A percentile compares a stretch with the other conserved stretches of the same genome.
phyloP scores from a whole-genome alignment of 169 alveolate species.

The Perkinsus olseni region DNA sequence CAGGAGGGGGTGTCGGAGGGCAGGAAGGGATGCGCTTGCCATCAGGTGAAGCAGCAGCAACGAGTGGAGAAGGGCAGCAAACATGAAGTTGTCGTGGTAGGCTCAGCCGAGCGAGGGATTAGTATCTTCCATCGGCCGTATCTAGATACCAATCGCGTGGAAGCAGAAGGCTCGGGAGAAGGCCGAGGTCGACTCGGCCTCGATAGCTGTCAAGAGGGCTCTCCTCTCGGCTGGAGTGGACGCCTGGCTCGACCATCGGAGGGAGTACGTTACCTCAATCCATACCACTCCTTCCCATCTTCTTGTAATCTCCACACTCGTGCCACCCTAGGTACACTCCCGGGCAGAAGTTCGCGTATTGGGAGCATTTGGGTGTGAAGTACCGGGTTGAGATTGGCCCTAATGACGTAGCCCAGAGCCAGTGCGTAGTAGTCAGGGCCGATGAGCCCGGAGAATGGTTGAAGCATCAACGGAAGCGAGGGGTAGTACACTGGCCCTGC shows the following conservation, averaged over 20 bases:
- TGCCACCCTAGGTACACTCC: not conserved
- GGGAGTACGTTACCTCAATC: too few relatives aligned
- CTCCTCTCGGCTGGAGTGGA: not conserved
- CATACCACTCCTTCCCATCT: too few relatives aligned
- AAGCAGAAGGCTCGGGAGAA: not conserved
- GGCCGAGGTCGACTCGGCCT: not conserved
- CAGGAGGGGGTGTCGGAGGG: not conserved
- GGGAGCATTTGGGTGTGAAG: slow-evolving; percentile 9
- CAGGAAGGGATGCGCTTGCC: not conserved
- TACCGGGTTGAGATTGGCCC: slow-evolving; percentile 6
- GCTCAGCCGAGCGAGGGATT: not conserved
- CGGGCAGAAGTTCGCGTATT: slow-evolving; percentile 9
- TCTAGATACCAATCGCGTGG: not conserved
- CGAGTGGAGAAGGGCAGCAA: not conserved
- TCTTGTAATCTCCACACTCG: too few relatives aligned
- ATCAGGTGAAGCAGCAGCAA: not conserved
- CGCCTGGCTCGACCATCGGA: not conserved
- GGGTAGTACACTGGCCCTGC: not conserved
- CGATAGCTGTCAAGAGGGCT: not conserved
- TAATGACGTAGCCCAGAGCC: not conserved
- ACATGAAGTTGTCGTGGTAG: not conserved
- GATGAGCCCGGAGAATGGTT: not conserved
- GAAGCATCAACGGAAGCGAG: not conserved
- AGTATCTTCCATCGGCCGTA: not conserved
- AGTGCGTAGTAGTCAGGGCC: not conserved